Evolutionary conservation across 192 early-diverging fungal genomes (phyloP), one percentile per base, ranked within the genome.

Genomic region (Umbelopsis sp.): DNA sequence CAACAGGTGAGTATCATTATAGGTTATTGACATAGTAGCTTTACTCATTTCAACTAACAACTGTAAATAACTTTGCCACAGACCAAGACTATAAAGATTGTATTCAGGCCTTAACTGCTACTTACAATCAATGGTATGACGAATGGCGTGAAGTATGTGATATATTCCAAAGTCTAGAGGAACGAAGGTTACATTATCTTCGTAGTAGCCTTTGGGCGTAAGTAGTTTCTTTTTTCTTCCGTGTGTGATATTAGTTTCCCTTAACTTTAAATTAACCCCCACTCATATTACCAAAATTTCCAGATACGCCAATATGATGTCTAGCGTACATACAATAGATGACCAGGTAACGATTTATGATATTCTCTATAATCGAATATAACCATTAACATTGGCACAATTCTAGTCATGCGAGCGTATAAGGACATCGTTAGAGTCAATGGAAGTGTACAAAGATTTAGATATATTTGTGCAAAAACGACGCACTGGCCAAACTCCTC

Each of bases 181-280:
- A 92, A 76, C 85, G 91, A 65, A 79, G 90, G 47, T 81, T 94
- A 5, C 84, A 88, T 66, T 90, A 87, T 34, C 74, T 92, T 24
- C 84, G 88, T 44, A 90, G 78, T 9, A 72, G 71, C n/a, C 80
- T 94, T 56, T 94, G 92, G 91, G 82, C 84, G 26, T 92, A 89
- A 76, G 70, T 71, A 25, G 52, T 22, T 17, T 38, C 3, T 38
- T 41, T 41, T 41, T 1, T 3, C 12, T 41, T 41, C 38, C 12
- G n/a, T 10, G 32, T n/a, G 7, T 22, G n/a, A 4, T 47, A 8
- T 62, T 29, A 45, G 12, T n/a, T 50, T 7, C 47, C 47, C 16
- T 9, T 21, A 49, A 20, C 47, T 49, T 21, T 17, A n/a, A 49
- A 49, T 49, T 4, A 49, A 49, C 47, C 0, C 47, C 3, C 9